Evolutionary conservation across 1,284 basidiomycete genomes (phyloP).

Genomic region (Leccinum solheimii): DNA sequence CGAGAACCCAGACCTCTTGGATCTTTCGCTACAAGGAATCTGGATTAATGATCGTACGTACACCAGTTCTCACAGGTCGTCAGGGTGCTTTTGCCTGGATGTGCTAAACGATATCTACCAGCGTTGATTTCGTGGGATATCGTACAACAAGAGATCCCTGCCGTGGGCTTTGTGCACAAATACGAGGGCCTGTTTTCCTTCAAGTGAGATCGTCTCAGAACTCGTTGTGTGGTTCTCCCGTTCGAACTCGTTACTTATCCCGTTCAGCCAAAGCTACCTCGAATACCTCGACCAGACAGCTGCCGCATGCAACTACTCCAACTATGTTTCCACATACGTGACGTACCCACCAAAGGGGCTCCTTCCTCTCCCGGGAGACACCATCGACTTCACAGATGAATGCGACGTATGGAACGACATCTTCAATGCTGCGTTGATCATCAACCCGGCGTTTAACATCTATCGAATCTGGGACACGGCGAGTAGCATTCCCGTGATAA

Average conservation of each 20-base stretch:
- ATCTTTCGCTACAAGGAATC: conserved; percentile 63
- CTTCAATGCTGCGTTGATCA: conserved; percentile 53
- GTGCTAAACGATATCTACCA: conserved; percentile 23
- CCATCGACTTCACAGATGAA: conserved; percentile 42
- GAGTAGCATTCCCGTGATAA: conserved; percentile 15
- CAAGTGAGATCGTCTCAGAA: conserved; percentile 46
- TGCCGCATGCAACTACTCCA: conserved; percentile 60
- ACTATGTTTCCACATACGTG: conserved; percentile 61
- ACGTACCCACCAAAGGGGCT: conserved; percentile 63
- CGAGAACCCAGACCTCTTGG: conserved; percentile 51
- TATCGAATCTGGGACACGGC: conserved; percentile 74
- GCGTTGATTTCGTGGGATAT: conserved; percentile 59
- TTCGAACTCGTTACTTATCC: not conserved
- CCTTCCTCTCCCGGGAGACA: conserved; percentile 60
- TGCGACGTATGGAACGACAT: conserved; percentile 71
- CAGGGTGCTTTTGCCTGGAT: not conserved
- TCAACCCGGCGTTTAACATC: conserved; percentile 77
- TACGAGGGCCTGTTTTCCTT: conserved; percentile 67
- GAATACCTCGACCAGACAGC: conserved; percentile 54
- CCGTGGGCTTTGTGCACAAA: conserved; percentile 70
- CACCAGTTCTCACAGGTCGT: conserved; percentile 23
- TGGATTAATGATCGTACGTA: conserved; percentile 70
- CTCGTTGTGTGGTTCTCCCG: no score
- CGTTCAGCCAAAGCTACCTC: conserved; percentile 63
- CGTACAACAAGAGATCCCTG: conserved; percentile 65